Evolutionary conservation across 139 green algal genomes (phyloP).

Genomic region (Chlamydomonas urium): DNA sequence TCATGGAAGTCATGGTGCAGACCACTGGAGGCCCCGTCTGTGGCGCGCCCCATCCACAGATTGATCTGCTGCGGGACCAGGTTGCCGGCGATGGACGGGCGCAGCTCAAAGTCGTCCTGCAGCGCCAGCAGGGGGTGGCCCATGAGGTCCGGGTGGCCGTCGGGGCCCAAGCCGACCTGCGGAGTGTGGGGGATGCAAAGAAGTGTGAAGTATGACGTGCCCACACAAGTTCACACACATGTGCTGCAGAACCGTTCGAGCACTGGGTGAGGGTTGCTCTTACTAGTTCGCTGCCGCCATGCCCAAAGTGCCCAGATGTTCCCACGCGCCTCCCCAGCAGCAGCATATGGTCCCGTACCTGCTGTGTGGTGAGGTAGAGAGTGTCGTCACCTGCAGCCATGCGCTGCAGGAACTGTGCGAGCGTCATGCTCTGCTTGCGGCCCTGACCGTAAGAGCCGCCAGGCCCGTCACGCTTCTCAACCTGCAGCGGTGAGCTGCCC

Average conservation of each 20-base stretch:
- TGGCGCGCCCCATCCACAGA: constrained; percentile 58
- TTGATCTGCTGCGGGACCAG: constrained; percentile 40
- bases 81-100: not conserved
- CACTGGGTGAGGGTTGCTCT: too few relatives aligned
- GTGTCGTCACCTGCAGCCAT: constrained; percentile 42
- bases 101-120: not conserved
- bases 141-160: constrained; percentile 61
- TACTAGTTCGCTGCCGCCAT: too few relatives aligned
- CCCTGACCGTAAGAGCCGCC: constrained; percentile 56
- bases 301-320: too few relatives aligned
- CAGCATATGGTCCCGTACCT: too few relatives aligned
- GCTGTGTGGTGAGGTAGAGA: constrained; percentile 74
- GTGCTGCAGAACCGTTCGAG: constrained; percentile 64
- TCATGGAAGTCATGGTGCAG: constrained; percentile 92
- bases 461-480: constrained; percentile 47
- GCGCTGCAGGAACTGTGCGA: constrained; percentile 48
- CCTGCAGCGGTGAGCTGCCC: constrained; percentile 43
- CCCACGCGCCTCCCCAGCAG: too few relatives aligned
- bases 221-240: not conserved
- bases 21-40: constrained; percentile 61
- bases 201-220: too few relatives aligned
- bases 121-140: constrained; percentile 51
- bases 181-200: too few relatives aligned
- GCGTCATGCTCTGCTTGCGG: constrained; percentile 47
- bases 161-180: constrained; percentile 30